Base-by-base conservation (phyloP, 768 basidiomycete genomes). In the Lentinula guzmanii region DNA sequence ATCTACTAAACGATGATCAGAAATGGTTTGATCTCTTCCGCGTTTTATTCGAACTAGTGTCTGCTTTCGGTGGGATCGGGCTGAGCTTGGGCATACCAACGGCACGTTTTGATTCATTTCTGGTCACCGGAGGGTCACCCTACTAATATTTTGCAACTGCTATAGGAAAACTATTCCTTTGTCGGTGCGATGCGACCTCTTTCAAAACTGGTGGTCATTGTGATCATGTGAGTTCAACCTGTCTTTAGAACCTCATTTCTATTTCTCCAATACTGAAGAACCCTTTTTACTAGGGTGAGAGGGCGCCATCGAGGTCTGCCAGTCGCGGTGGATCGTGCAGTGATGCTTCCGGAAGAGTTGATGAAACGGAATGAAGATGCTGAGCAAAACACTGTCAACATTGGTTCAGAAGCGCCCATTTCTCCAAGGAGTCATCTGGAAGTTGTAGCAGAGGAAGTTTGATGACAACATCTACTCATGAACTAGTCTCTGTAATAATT, bases 291-390 rank as follows among this genome's bases (percentile, higher is more conserved):
- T 52, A 82, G 80, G 80, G 72, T 93, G 43, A 83, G 90, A 52
- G 89, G 89, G 0, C 75, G 89, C 13, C 89, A 91, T 71, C 78
- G 89, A 65, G 89, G 89, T 1, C 66, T 89, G 3, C 86, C 86
- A 37, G 82, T 87, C 10, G 86, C 86, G 3, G 79, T 89, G 16
- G 86, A 88, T 72, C 78, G 86, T 57, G 85, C 87, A 9, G 62
- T 69, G 3, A 65, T 64, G 13, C 61, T 69, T 11, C 68, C 68
- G 8, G 53, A 42, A n/a, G 68, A 69, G 41, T 59, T 69, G 35
- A 65, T 64, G 24, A 45, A 52, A 39, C 34, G 46, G 18, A 37
- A 61, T 18, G 6, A 48, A 11, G 46, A 48, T 48, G 46, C 8
- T 16, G 37, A 58, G 59, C 9, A 9, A 13, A 59, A 33, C 10